Percentiles rank a stretch among this genome's conserved stretches.
phyloP scores from a whole-genome alignment of 495 filamentous ascomycete species.

The Aspergillus steynii region DNA sequence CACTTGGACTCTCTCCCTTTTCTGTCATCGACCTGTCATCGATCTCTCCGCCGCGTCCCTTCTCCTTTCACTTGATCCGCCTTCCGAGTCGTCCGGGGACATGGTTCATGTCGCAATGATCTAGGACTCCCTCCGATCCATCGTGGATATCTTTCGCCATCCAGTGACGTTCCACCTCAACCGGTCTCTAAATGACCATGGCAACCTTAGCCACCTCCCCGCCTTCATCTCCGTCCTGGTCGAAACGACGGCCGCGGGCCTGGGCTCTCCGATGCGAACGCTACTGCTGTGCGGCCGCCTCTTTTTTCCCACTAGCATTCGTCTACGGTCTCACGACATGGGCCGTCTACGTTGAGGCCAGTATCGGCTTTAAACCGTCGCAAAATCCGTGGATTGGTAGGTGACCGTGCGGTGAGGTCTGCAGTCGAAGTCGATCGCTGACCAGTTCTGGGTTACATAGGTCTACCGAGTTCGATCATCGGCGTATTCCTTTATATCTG shows the following conservation, averaged over 20 bases:
- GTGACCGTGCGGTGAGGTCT: slow-evolving; percentile 12
- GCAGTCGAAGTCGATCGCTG: background rate
- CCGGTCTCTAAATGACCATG: slow-evolving; percentile 28
- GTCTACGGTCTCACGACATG: slow-evolving; percentile 87
- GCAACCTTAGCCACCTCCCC: slow-evolving; percentile 44
- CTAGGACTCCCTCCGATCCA: slow-evolving; percentile 3
- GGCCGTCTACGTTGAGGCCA: slow-evolving; percentile 85
- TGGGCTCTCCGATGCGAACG: slow-evolving; percentile 81
- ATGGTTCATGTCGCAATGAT: slow-evolving; percentile 17
- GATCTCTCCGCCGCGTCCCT: background rate
- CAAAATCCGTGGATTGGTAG: slow-evolving; percentile 69
- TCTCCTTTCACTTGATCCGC: background rate
- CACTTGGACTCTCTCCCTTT: background rate
- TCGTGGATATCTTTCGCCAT: slow-evolving; percentile 8
- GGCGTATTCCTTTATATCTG: slow-evolving; percentile 74
- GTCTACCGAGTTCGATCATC: slow-evolving; percentile 49
- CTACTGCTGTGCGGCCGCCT: slow-evolving; percentile 72
- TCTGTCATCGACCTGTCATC: background rate
- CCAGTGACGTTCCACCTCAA: slow-evolving; percentile 2
- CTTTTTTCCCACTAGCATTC: slow-evolving; percentile 87
- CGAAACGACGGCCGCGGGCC: slow-evolving; percentile 50
- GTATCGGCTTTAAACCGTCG: slow-evolving; percentile 63
- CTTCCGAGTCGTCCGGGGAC: background rate
- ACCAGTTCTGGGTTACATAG: slow-evolving; percentile 17
- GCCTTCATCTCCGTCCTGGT: slow-evolving; percentile 49